Evolutionary conservation across 106 monocot species (phyloP).

Genomic region (Dioscorea alata): DNA sequence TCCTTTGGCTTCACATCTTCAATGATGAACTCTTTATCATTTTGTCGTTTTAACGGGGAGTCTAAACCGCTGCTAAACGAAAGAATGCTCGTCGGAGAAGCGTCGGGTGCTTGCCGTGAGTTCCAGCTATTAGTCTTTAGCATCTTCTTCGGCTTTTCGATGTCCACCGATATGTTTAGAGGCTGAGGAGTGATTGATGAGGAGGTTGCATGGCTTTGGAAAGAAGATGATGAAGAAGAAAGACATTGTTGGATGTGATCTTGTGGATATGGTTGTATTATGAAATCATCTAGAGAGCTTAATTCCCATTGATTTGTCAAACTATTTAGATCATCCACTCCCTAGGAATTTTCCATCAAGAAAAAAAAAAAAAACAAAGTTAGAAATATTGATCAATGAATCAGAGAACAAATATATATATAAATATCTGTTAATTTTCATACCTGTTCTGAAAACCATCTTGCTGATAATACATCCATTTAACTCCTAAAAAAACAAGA

Average conservation of each 20-base stretch:
- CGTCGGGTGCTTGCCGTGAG: neutral
- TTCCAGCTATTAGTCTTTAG: neutral
- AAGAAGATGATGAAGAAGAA: too few relatives aligned
- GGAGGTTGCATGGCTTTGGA: neutral
- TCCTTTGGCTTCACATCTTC: slow-evolving; percentile 11
- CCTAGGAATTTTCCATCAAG: neutral
- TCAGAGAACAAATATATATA: neutral
- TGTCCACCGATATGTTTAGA: neutral
- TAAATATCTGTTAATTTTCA: too few relatives aligned
- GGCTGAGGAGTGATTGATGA: neutral
- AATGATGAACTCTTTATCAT: neutral
- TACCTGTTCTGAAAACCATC: neutral
- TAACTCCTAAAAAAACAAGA: neutral
- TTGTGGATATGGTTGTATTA: neutral
- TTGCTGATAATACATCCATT: neutral
- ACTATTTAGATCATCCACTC: neutral
- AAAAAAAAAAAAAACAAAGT: neutral
- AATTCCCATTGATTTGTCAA: slow-evolving; percentile 1
- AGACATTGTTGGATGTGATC: neutral
- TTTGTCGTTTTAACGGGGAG: neutral
- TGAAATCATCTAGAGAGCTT: slow-evolving; percentile 1
- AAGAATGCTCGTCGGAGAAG: slow-evolving; percentile 1
- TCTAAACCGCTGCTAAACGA: neutral
- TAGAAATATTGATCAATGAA: neutral
- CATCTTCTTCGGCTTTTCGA: neutral